phyloP scores from a whole-genome alignment of 2,329 filamentous ascomycete genomes.

The Ceratocystis eucalypticola region DNA sequence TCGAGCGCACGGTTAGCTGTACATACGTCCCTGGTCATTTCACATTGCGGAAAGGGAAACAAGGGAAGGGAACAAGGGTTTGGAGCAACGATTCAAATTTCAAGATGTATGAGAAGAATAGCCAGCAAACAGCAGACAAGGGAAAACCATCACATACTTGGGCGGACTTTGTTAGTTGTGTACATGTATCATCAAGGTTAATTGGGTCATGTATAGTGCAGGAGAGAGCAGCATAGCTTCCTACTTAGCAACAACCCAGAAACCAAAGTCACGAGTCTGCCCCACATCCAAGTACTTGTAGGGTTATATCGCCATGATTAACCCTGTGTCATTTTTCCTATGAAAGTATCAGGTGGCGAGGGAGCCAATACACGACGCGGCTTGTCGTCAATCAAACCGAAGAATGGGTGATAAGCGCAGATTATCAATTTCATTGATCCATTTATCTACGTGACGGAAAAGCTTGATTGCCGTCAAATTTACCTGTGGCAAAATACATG shows the following conservation, averaged over 20 bases:
- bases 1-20: constrained; percentile 1
- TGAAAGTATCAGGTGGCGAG: neutral
- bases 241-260: neutral
- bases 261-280: neutral
- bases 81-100: neutral
- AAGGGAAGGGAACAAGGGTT: neutral
- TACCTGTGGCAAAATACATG: neutral
- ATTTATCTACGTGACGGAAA: neutral
- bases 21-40: neutral
- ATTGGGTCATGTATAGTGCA: too few species aligned
- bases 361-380: neutral
- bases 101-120: neutral
- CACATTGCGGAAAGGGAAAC: neutral
- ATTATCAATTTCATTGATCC: too few species aligned
- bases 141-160: neutral
- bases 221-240: too few species aligned
- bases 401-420: neutral
- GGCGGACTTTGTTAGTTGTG: too few species aligned
- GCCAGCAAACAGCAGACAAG: neutral
- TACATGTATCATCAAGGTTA: too few species aligned
- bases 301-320: neutral
- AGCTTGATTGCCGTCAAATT: neutral
- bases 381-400: neutral
- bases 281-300: neutral
- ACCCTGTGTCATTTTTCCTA: neutral